These are phyloP conservation scores for Daldinia concentrica DNA, from an alignment of 495 filamentous ascomycete species.

Conservation along the genomic window DNA sequence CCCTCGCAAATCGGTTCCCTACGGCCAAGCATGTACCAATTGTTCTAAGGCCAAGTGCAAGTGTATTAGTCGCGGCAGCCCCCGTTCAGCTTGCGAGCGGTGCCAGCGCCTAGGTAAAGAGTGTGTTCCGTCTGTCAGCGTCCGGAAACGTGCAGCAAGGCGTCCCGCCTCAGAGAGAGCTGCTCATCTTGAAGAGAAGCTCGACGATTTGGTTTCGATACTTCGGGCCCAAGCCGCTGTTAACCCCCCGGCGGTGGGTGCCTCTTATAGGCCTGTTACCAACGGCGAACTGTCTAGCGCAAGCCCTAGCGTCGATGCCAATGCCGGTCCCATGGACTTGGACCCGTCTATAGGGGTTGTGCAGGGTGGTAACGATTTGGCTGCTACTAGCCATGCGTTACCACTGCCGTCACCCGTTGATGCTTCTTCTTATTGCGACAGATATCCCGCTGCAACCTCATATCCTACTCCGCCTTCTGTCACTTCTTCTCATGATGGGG, in stretches of 20 bases:
- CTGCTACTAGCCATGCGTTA: slow-evolving; percentile 13
- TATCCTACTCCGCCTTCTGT: slow-evolving; percentile 39
- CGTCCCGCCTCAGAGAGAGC: slow-evolving; percentile 46
- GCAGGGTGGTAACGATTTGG: slow-evolving; percentile 3
- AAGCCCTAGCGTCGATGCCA: slow-evolving; percentile 6
- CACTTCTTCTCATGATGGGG: slow-evolving; percentile 28
- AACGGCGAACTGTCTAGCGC: slow-evolving; percentile 20
- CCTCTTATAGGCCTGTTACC: slow-evolving; percentile 9
- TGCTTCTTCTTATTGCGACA: slow-evolving; percentile 1
- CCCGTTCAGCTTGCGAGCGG: slow-evolving; percentile 59
- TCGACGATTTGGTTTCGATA: slow-evolving; percentile 56
- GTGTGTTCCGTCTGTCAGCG: slow-evolving; percentile 51
- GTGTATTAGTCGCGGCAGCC: slow-evolving; percentile 54
- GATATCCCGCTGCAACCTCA: slow-evolving; percentile 23
- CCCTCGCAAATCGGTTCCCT: slow-evolving; percentile 39
- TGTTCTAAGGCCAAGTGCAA: slow-evolving; percentile 67
- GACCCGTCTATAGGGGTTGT: slow-evolving; percentile 22
- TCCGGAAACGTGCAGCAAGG: slow-evolving; percentile 48
- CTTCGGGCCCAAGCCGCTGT: slow-evolving; percentile 49
- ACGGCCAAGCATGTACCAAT: slow-evolving; percentile 63
- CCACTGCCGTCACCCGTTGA: slow-evolving; percentile 19
- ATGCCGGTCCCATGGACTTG: slow-evolving; percentile 11
- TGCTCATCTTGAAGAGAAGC: slow-evolving; percentile 57
- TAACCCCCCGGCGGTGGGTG: slow-evolving; percentile 8
- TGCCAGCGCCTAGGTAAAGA: slow-evolving; percentile 57